Base-by-base conservation (phyloP, 805 yeast genomes). In the Yarrowia bubula region DNA sequence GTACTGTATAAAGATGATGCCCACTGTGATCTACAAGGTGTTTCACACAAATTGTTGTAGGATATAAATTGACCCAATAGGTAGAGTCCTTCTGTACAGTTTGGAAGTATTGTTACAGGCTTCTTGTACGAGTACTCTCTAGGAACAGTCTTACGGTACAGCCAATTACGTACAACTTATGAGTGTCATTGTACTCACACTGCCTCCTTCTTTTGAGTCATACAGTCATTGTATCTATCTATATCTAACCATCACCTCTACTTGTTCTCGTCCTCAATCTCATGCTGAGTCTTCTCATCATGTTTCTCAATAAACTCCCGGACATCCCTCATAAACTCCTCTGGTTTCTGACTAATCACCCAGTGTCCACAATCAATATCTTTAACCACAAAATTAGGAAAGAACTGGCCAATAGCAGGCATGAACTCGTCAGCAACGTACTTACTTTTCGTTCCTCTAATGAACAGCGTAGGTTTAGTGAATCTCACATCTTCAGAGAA, bases 291-390 rank as follows among this genome's bases (percentile, higher is more conserved):
- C 64, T 58, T 44, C 14, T 58, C 64, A 8, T 58, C 64, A 8
- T 58, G 35, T 42, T 44, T 43, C 47, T 61, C 57, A 17, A 61
- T 39, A 18, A 61, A 61, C 47, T 61, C 65, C 2, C 57, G 22
- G n/a, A 61, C 57, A n/a, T 61, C 44, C 14, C 43, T 37, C 57
- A 61, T 47, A 18, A 61, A 61, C 32, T 46, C 65, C 7, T 48
- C 57, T 11, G 65, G 55, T 18, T 61, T 61, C 47, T 61, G 57
- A 28, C 46, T 61, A 18, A 61, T 61, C 38, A 61, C 69, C 97
- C 98, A 93, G 75, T 93, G 99, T 1, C 97, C 97, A 0, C 92
- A 84, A 17, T 90, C 87, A 28, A 95, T 78, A 71, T 89, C 96
- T 50, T 83, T 79, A 13, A 89, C 76, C 67, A 85, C 89, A 71